phyloP scores from a whole-genome alignment of 2,329 filamentous ascomycete species.

The Xylariaceae sp. region DNA sequence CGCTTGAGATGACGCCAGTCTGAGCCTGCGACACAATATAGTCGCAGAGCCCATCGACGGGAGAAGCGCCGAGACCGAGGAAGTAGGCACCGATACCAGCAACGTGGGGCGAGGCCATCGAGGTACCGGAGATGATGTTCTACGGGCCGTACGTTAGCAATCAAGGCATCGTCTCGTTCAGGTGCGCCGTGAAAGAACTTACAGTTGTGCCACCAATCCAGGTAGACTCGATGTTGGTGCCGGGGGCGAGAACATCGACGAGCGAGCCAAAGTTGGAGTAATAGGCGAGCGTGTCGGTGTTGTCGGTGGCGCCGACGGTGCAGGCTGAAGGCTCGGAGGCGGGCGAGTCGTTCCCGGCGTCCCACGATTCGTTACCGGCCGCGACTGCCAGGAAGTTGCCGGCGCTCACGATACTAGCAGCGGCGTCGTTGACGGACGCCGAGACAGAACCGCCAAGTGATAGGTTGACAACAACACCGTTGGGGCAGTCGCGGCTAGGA shows the following conservation, averaged over 20 bases:
- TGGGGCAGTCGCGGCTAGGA: slow-evolving; percentile 35
- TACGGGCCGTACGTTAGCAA: slow-evolving; percentile 29
- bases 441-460: slow-evolving; percentile 48
- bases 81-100: slow-evolving; percentile 58
- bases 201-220: slow-evolving; percentile 34
- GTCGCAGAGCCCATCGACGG: slow-evolving; percentile 39
- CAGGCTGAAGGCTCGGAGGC: slow-evolving; percentile 47
- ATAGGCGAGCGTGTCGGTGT: slow-evolving; percentile 35
- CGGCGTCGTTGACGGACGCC: slow-evolving; percentile 46
- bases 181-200: slow-evolving; percentile 15
- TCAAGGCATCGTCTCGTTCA: background rate
- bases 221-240: slow-evolving; percentile 40
- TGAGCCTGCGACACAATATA: slow-evolving; percentile 40
- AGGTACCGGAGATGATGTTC: slow-evolving; percentile 52
- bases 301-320: slow-evolving; percentile 49
- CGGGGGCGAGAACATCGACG: slow-evolving; percentile 44
- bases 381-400: slow-evolving; percentile 52
- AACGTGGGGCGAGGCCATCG: slow-evolving; percentile 59
- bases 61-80: slow-evolving; percentile 40
- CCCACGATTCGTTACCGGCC: slow-evolving; percentile 47
- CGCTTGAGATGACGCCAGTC: slow-evolving; percentile 37
- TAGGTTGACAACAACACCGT: slow-evolving; percentile 50
- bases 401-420: slow-evolving; percentile 42
- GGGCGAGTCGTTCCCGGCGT: slow-evolving; percentile 43
- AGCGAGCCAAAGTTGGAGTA: slow-evolving; percentile 49